Base-by-base conservation (phyloP, 2,329 filamentous ascomycete species). In the Fusarium austroafricanum region DNA sequence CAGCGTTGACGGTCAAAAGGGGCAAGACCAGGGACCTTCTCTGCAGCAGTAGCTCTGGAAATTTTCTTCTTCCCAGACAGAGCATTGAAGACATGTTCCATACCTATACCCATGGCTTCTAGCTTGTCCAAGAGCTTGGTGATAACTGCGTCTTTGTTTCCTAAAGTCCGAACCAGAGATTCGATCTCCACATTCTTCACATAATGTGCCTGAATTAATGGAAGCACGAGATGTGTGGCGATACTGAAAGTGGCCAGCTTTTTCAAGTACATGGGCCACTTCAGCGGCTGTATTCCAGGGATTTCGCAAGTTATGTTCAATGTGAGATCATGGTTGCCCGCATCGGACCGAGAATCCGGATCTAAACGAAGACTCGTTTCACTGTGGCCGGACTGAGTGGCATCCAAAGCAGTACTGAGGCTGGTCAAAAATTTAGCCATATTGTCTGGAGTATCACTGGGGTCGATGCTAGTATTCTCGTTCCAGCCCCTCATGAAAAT, bases 391-490 rank as follows among this genome's bases (percentile, higher is more conserved):
- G 75, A 74, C 37, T 79, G 79, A 20, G 73, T 86, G 58, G 67
- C 81, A 80, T 82, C 85, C 73, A 88, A 78, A 29, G 84, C 83
- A 39, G 80, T 79, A 47, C 81, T 78, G 18, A 95, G 80, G 71
- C 90, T 89, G 21, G 86, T 82, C 15, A 94, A 80, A 51, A 95
- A 87, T 50, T 89, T 88, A 26, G 79, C 75, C 79, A 92, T 87
- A 72, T 95, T 92, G 50, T 88, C 86, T 0, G 83, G 81, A 61
- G 90, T 89, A 68, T 91, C 89, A 74, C 86, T 89, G 2, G 92
- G 89, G 74, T 95, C 91, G 63, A 95, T 93, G 63, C 86, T 89
- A 17, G 90, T 92, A 70, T 88, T 84, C 69, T 90, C 84, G 23
- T 85, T 79, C 56, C 87, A 82, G 29, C 88, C 90, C 61, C 90